phyloP scores from a whole-genome alignment of 495 filamentous ascomycete genomes.

The Corynascus novoguineensis region DNA sequence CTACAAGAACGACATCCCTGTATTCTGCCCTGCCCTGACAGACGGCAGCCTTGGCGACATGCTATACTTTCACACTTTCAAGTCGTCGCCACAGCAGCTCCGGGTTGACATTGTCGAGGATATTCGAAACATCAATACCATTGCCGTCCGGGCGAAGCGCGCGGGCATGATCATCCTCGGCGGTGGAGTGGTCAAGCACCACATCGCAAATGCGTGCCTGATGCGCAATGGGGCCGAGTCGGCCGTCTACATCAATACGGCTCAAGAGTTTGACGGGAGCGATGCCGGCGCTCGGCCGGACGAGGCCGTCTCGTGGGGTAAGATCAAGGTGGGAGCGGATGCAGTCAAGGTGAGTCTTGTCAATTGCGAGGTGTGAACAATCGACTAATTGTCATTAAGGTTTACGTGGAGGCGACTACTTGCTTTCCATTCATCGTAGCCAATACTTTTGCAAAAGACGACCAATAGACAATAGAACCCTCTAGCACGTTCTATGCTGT shows the following conservation, averaged over 20 bases:
- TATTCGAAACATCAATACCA: conserved; percentile 81
- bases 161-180: conserved; percentile 93
- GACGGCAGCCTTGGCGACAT: conserved; percentile 95
- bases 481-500: background rate
- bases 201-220: conserved; percentile 92
- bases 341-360: conserved; percentile 66
- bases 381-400: conserved; percentile 38
- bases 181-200: conserved; percentile 90
- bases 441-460: conserved; percentile 74
- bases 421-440: conserved; percentile 94
- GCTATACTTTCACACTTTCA: conserved; percentile 95
- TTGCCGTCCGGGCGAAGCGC: conserved; percentile 74
- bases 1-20: conserved; percentile 84
- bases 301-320: conserved; percentile 97
- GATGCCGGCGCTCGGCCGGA: conserved; percentile 95
- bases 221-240: conserved; percentile 97
- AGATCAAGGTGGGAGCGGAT: conserved; percentile 82
- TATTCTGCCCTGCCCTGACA: conserved; percentile 94
- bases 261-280: conserved; percentile 92
- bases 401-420: conserved; percentile 87
- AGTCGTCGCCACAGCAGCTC: conserved; percentile 68
- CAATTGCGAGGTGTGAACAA: background rate
- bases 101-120: conserved; percentile 85
- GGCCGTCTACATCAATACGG: conserved; percentile 95
- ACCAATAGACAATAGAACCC: conserved; percentile 6